Evolutionary conservation across 1,284 basidiomycete genomes (phyloP).

Genomic region (Ganoderma boninense): DNA sequence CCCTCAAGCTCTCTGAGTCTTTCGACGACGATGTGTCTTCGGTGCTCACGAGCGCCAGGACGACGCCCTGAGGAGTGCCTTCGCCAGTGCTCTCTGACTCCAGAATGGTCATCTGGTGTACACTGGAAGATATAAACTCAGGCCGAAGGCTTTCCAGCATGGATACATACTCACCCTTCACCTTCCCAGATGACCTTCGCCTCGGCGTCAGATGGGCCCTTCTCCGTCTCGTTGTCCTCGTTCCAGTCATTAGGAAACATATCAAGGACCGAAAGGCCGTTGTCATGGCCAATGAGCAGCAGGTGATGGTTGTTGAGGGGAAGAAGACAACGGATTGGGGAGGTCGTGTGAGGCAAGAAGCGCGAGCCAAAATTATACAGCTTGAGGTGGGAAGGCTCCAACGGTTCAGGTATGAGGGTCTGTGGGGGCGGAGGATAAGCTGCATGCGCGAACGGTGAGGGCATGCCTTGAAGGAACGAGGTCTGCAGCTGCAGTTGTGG

Average conservation of each 20-base stretch:
- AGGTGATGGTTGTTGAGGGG: constrained; percentile 70
- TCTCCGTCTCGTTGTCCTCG: constrained; percentile 55
- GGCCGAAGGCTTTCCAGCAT: background rate
- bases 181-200: constrained; percentile 75
- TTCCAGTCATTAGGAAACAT: constrained; percentile 77
- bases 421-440: constrained; percentile 46
- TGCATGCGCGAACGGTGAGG: constrained; percentile 43
- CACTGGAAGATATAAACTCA: constrained; percentile 50
- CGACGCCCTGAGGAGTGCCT: constrained; percentile 73
- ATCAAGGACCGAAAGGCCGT: constrained; percentile 79
- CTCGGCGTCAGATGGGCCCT: constrained; percentile 75
- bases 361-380: constrained; percentile 82
- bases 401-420: constrained; percentile 57
- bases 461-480: constrained; percentile 42
- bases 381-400: constrained; percentile 68
- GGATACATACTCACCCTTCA: constrained; percentile 63
- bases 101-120: constrained; percentile 77
- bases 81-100: constrained; percentile 70
- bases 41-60: constrained; percentile 74
- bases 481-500: constrained; percentile 55
- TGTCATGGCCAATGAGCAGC: constrained; percentile 77
- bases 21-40: constrained; percentile 57
- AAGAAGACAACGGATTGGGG: constrained; percentile 75
- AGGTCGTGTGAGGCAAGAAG: constrained; percentile 80
- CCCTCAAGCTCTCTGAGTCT: constrained; percentile 60